Percentiles rank a stretch among this genome's conserved stretches.
Evolutionary conservation across 495 filamentous ascomycete species (phyloP).

Genomic region (Tuber brumale): DNA sequence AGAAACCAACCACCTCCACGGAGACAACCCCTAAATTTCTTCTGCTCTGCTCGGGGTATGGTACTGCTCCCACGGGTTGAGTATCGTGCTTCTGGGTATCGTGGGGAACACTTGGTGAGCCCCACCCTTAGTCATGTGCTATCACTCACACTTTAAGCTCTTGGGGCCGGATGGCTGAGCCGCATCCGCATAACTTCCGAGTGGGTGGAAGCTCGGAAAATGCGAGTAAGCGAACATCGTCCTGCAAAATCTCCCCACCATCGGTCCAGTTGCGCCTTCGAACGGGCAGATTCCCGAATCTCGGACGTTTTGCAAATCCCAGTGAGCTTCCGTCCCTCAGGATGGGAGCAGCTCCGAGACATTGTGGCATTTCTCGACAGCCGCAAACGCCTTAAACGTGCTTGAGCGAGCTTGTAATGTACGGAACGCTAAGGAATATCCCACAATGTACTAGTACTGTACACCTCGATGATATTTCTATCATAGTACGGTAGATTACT

Average conservation of each 20-base stretch:
- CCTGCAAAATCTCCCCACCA: background rate
- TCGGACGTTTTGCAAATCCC: background rate
- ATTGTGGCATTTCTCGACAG: background rate
- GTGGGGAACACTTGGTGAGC: background rate
- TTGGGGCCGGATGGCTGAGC: background rate
- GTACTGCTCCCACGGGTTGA: background rate
- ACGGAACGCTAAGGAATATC: background rate
- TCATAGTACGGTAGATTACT: background rate
- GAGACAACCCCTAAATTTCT: background rate
- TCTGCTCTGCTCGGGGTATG: background rate
- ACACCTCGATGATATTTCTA: background rate
- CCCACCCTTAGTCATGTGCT: background rate
- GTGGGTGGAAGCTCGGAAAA: background rate
- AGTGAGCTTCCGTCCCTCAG: too few relatives aligned
- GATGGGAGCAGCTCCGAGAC: background rate
- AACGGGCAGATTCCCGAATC: conserved; percentile 1
- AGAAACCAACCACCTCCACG: background rate
- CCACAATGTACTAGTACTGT: background rate
- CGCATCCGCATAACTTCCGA: background rate
- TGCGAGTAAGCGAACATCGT: background rate
- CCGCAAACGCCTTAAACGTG: background rate
- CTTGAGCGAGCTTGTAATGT: background rate
- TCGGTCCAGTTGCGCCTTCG: background rate
- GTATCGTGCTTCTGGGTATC: background rate
- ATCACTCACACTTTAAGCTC: background rate